phyloP scores from a whole-genome alignment of 2,329 filamentous ascomycete species.

The Paracoccidioides lutzii region DNA sequence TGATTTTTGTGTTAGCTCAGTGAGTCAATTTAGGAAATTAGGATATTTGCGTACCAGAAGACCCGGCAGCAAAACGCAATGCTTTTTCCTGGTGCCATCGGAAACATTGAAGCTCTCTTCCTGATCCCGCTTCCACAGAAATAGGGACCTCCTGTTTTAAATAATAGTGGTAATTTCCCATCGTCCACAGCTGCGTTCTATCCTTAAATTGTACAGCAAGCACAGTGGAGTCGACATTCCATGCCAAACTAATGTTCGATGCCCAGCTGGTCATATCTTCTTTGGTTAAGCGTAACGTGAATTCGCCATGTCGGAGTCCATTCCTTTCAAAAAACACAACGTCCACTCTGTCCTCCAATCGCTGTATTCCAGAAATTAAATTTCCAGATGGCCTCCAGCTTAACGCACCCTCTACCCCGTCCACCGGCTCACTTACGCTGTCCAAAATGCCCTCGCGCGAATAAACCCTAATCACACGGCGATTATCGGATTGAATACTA shows the following conservation, averaged over 20 bases:
- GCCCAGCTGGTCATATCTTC: constrained; percentile 44
- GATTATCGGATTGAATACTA: constrained; percentile 52
- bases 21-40: background rate
- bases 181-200: constrained; percentile 86
- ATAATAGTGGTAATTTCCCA: constrained; percentile 96
- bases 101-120: constrained; percentile 19
- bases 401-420: constrained; percentile 72
- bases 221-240: constrained; percentile 88
- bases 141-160: constrained; percentile 73
- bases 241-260: constrained; percentile 54
- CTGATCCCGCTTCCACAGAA: constrained; percentile 15
- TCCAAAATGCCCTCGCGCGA: constrained; percentile 82
- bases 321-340: constrained; percentile 96
- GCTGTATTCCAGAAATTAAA: constrained; percentile 73
- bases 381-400: constrained; percentile 91
- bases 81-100: constrained; percentile 80
- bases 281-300: constrained; percentile 57
- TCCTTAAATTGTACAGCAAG: constrained; percentile 66
- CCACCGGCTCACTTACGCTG: constrained; percentile 87
- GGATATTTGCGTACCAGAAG: constrained; percentile 31
- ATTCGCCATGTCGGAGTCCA: constrained; percentile 90
- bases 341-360: constrained; percentile 54
- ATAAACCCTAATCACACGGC: constrained; percentile 78
- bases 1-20: constrained; percentile 2
- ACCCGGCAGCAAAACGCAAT: constrained; percentile 50